Evolutionary conservation across 1,139 yeast genomes (phyloP).

Genomic region (Waltiozyma sp.): DNA sequence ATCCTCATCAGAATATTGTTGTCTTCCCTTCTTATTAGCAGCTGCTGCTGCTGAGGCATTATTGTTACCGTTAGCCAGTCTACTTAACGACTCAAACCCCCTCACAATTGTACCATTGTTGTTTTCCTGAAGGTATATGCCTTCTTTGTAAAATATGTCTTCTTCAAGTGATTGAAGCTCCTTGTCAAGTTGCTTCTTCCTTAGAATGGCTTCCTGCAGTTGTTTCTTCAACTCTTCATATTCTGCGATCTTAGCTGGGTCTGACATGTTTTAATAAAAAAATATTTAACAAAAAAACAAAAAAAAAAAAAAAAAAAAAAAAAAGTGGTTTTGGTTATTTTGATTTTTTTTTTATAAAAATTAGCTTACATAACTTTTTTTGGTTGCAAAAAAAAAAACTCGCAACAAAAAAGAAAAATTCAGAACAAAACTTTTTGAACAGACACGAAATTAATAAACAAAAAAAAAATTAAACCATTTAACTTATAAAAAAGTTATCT

Average conservation of each 20-base stretch:
- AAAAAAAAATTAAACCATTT: no score
- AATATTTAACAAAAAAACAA: no score
- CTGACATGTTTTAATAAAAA: no score
- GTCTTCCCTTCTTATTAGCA: conserved; percentile 20
- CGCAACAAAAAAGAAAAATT: no score
- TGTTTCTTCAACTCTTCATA: conserved; percentile 62
- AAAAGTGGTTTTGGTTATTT: no score
- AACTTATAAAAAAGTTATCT: no score
- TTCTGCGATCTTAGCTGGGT: conserved; percentile 27
- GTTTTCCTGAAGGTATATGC: conserved; percentile 63
- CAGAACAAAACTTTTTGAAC: neutral
- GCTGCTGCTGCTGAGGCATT: conserved; percentile 21
- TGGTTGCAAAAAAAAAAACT: no score
- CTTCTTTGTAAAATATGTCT: conserved; percentile 71
- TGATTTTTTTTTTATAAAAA: no score
- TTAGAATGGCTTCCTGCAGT: conserved; percentile 51
- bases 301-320: no score
- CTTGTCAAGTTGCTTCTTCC: conserved; percentile 55
- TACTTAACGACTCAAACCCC: conserved; percentile 68
- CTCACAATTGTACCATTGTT: conserved; percentile 49
- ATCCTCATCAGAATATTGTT: conserved; percentile 65
- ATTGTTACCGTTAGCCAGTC: conserved; percentile 6
- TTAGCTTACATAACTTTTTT: no score
- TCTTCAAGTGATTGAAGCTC: conserved; percentile 61
- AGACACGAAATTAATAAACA: neutral